These are phyloP conservation scores for Pinus albicaulis DNA, from an alignment of 75 land plant species.

Conservation along the genomic window DNA sequence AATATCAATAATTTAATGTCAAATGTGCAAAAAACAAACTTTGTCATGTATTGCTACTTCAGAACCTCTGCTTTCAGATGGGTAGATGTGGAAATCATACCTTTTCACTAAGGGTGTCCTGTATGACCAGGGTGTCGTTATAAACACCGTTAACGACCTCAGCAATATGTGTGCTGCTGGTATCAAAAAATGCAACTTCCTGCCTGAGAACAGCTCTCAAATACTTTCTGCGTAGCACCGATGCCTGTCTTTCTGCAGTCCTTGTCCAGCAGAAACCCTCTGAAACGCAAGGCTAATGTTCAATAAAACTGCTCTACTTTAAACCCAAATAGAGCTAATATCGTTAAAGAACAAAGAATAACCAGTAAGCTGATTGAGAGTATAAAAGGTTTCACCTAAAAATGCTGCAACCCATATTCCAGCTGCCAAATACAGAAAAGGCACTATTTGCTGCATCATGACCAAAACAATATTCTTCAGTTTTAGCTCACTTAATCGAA, in stretches of 20 bases:
- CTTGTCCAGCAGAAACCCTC: conserved; percentile 64
- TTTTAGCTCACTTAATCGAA: too few species aligned
- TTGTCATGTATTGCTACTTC: too few species aligned
- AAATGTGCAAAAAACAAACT: background rate
- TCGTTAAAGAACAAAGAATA: too few species aligned
- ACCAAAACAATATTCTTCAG: background rate
- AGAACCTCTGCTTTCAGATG: background rate
- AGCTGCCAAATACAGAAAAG: conserved; percentile 28
- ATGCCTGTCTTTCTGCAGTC: conserved; percentile 62
- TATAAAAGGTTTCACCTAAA: conserved; percentile 14
- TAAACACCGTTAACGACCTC: conserved; percentile 48
- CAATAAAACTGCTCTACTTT: background rate
- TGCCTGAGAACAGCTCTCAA: conserved; percentile 65
- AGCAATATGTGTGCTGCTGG: conserved; percentile 15
- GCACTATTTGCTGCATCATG: conserved; percentile 18
- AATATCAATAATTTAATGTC: background rate
- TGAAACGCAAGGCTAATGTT: conserved; percentile 8
- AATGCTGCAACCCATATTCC: conserved; percentile 23
- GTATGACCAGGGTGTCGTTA: conserved; percentile 42
- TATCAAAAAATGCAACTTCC: conserved; percentile 62
- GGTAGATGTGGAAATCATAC: conserved; percentile 14
- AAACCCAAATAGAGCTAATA: too few species aligned
- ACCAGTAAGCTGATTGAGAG: background rate
- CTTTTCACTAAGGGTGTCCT: conserved; percentile 69
- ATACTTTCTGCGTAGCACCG: conserved; percentile 45